Evolutionary conservation across 2,329 filamentous ascomycete species (phyloP).

Genomic region (Dactylellina drechsleri): DNA sequence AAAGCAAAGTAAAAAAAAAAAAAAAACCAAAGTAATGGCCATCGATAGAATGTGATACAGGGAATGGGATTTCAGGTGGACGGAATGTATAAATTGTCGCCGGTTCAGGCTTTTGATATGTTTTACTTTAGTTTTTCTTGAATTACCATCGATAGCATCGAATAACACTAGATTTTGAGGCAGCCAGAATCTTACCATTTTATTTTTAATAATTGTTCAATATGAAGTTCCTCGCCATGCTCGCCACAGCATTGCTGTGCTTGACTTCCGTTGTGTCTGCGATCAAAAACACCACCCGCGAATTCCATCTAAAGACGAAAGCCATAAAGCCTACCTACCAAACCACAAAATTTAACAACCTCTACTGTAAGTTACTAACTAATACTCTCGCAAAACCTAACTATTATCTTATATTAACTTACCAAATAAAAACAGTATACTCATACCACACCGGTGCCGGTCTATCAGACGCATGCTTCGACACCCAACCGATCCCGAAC

Average conservation of each 20-base stretch:
- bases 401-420: neutral
- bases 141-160: neutral
- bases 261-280: slow-evolving; percentile 22
- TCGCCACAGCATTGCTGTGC: slow-evolving; percentile 20
- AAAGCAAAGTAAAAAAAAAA: neutral
- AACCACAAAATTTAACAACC: slow-evolving; percentile 21
- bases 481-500: slow-evolving; percentile 27
- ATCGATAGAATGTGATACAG: neutral
- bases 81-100: neutral
- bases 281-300: slow-evolving; percentile 40
- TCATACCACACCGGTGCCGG: slow-evolving; percentile 45
- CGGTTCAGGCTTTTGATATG: neutral
- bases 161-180: neutral
- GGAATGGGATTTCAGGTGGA: neutral
- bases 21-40: neutral
- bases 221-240: slow-evolving; percentile 27
- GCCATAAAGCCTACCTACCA: slow-evolving; percentile 17
- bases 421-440: slow-evolving; percentile 28
- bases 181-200: neutral
- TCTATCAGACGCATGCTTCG: slow-evolving; percentile 37
- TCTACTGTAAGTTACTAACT: slow-evolving; percentile 20
- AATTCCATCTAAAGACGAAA: slow-evolving; percentile 38
- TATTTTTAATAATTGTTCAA: neutral
- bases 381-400: neutral
- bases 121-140: neutral